Evolutionary conservation across 192 early-diverging fungal species (phyloP), one percentile per base, ranked within the genome.

Genomic region (Gonapodya sp.): DNA sequence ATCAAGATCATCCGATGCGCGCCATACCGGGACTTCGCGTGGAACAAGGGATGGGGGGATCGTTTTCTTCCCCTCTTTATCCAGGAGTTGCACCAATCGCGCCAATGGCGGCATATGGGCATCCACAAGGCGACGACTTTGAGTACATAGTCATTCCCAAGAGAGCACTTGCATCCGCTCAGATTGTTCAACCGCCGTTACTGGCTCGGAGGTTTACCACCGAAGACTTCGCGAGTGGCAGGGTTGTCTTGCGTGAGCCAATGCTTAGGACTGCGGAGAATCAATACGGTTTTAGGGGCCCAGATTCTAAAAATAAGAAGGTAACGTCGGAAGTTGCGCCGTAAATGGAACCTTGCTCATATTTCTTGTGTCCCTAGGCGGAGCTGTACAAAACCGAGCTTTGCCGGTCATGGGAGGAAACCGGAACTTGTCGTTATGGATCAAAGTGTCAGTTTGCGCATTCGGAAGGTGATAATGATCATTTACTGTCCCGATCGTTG

Each of bases 391-490:
- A 64, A 24, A 24, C 46, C 46, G 8, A 24, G 46, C 24, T 64
- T 64, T 16, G 46, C 46, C 46, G 46, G 24, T 16, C 8, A 8
- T 64, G 46, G 46, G 46, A 64, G 46, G 46, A 64, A 64, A 64
- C 46, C 8, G 46, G 46, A 64, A 64, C 46, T 24, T 64, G 46
- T 64, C 46, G 46, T 14, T 77, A 77, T 33, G 75, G 75, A 18
- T 2, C 34, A 18, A 77, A 77, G 75, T 77, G 75, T 34, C 75
- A 77, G 31, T 77, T 77, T 34, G 75, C 75, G 2, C 75, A 77
- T 34, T 18, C 30, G 8, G 75, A 77, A 64, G 46, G 46, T 64
- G 46, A 8, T 64, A 24, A 64, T 8, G 8, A 24, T 8, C 46
- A 24, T 64, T 64, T 24, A 16, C 46, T 64, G 46, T 8, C 24